phyloP scores from a whole-genome alignment of 768 basidiomycete species.

The Lactarius tabidus region DNA sequence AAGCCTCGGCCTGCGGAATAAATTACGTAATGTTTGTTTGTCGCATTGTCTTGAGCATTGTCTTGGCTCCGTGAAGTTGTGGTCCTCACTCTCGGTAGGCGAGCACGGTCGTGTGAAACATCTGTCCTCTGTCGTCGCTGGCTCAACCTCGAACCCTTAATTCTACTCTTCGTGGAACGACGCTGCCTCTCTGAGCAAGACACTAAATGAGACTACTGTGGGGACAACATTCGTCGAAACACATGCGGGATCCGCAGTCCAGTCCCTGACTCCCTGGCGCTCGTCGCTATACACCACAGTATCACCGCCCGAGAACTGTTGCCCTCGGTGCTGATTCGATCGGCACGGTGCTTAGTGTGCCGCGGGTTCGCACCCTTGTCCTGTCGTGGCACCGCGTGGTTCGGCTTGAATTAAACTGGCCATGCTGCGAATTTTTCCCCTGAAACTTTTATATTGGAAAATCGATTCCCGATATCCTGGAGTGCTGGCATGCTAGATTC shows the following conservation, averaged over 20 bases:
- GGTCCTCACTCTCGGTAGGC: no score
- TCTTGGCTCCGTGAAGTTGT: no score
- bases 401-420: not conserved
- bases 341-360: not conserved
- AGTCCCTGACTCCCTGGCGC: not conserved
- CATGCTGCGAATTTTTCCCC: not conserved
- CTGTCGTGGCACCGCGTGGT: not conserved
- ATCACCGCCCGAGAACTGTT: not conserved
- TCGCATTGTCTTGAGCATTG: no score
- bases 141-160: not conserved
- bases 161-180: not conserved
- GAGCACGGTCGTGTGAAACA: no score
- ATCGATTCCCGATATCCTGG: not conserved
- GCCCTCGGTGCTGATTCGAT: not conserved
- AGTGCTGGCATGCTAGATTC: not conserved
- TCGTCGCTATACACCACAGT: not conserved
- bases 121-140: not conserved
- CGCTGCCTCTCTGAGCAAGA: not conserved
- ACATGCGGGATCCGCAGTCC: not conserved
- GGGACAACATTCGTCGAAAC: not conserved
- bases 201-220: not conserved
- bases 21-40: no score
- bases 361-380: not conserved
- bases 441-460: not conserved
- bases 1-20: no score